These are phyloP conservation scores for Blastomyces percursus DNA, from an alignment of 2,329 filamentous ascomycete genomes.

Conservation along the genomic window DNA sequence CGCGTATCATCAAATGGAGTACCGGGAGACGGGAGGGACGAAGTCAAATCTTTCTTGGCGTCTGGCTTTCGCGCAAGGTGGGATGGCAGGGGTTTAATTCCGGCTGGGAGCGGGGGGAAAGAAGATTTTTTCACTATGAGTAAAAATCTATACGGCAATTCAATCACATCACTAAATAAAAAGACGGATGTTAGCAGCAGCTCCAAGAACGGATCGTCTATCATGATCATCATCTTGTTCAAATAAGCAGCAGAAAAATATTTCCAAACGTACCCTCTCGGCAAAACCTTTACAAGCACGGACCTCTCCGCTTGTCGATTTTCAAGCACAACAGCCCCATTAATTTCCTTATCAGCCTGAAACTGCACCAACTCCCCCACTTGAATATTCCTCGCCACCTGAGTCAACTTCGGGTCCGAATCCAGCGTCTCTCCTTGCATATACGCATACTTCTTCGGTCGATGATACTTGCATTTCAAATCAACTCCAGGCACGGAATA, in stretches of 20 bases:
- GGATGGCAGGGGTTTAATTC: constrained; percentile 37
- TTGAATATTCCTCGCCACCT: constrained; percentile 57
- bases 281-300: constrained; percentile 70
- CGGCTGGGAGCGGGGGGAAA: constrained; percentile 36
- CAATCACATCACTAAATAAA: constrained; percentile 37
- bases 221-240: background rate
- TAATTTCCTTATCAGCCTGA: constrained; percentile 77
- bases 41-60: constrained; percentile 43
- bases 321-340: constrained; percentile 77
- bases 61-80: constrained; percentile 43
- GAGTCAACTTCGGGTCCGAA: constrained; percentile 54
- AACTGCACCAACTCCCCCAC: constrained; percentile 73
- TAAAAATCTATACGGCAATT: constrained; percentile 50
- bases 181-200: constrained; percentile 10
- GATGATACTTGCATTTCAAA: constrained; percentile 89
- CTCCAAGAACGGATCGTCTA: background rate
- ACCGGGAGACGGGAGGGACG: constrained; percentile 54
- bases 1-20: constrained; percentile 52
- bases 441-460: constrained; percentile 73
- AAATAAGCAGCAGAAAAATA: constrained; percentile 1
- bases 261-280: constrained; percentile 56
- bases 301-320: constrained; percentile 66
- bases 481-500: constrained; percentile 88
- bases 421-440: constrained; percentile 59
- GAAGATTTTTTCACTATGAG: constrained; percentile 41